These are phyloP conservation scores for Linum trigynum DNA, from an alignment of 345 rosid genomes.

Conservation along the genomic window DNA sequence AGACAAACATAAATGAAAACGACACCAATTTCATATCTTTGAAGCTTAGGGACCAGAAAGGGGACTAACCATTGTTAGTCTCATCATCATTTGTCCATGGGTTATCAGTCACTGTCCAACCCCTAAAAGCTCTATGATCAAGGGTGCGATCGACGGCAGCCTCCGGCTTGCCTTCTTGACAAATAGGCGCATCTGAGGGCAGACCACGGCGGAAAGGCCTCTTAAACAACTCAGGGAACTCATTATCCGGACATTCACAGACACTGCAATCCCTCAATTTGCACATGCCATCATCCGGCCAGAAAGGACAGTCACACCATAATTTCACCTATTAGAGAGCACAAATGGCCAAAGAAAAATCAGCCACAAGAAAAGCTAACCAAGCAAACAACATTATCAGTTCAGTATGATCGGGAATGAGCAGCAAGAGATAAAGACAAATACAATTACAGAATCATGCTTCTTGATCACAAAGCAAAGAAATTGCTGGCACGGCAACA, in stretches of 20 bases:
- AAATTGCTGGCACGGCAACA: neutral
- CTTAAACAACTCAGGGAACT: constrained; percentile 76
- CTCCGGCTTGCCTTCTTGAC: constrained; percentile 94
- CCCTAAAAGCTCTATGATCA: constrained; percentile 64
- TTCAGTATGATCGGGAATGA: neutral
- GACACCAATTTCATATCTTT: neutral
- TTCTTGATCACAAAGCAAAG: no score
- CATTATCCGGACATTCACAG: constrained; percentile 90
- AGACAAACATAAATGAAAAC: constrained; percentile 1
- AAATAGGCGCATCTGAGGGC: constrained; percentile 48
- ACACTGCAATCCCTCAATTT: constrained; percentile 90
- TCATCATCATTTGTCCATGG: constrained; percentile 98
- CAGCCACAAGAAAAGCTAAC: no score
- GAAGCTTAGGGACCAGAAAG: constrained; percentile 9
- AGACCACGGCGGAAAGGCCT: constrained; percentile 39
- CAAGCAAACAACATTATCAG: no score
- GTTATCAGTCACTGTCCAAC: constrained; percentile 84
- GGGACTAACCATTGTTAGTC: constrained; percentile 65
- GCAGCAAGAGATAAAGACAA: neutral
- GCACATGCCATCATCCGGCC: constrained; percentile 98
- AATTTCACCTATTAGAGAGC: constrained; percentile 51
- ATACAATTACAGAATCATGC: neutral
- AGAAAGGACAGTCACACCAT: constrained; percentile 97
- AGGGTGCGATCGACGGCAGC: constrained; percentile 82
- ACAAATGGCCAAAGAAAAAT: neutral